Conservation (phyloP, 129 eudicot genomes). For the Tanacetum coccineum region DNA sequence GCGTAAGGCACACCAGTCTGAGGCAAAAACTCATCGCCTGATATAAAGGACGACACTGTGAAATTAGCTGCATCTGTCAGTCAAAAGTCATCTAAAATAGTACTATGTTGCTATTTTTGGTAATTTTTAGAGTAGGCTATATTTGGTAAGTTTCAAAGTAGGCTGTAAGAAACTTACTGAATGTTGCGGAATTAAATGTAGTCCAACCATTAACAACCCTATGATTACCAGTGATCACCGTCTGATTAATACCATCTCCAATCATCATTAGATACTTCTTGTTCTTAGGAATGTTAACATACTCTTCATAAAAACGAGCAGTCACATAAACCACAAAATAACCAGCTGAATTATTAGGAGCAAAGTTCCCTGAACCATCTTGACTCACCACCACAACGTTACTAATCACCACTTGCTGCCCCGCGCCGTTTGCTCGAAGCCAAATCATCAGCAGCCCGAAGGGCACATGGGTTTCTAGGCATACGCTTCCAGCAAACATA, state of each 20-base stretch:
- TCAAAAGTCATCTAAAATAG: too few species aligned
- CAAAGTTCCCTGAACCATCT: conserved; percentile 48
- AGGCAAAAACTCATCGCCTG: conserved; percentile 50
- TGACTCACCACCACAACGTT: too few species aligned
- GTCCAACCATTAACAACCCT: too few species aligned
- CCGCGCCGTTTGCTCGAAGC: conserved; percentile 1
- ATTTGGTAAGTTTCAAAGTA: too few species aligned
- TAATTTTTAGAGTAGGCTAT: too few species aligned
- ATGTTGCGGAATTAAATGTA: too few species aligned
- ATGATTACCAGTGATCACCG: conserved; percentile 66
- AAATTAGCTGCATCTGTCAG: conserved; percentile 50
- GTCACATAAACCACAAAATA: conserved; percentile 43
- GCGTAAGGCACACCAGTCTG: conserved; percentile 47
- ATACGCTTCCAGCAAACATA: too few species aligned
- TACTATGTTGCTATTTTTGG: too few species aligned
- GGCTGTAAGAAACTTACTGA: too few species aligned
- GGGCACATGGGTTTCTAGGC: too few species aligned
- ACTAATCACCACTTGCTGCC: conserved; percentile 21
- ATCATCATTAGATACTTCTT: conserved; percentile 63
- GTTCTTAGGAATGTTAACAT: conserved; percentile 38
- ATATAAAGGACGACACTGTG: conserved; percentile 40
- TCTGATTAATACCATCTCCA: conserved; percentile 68
- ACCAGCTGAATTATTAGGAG: conserved; percentile 51
- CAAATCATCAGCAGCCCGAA: too few species aligned
- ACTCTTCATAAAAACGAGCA: conserved; percentile 62